Percentiles rank a stretch among this genome's conserved stretches.
Conservation (phyloP, 306 rosid genomes). For the Cucumis hystrix region DNA sequence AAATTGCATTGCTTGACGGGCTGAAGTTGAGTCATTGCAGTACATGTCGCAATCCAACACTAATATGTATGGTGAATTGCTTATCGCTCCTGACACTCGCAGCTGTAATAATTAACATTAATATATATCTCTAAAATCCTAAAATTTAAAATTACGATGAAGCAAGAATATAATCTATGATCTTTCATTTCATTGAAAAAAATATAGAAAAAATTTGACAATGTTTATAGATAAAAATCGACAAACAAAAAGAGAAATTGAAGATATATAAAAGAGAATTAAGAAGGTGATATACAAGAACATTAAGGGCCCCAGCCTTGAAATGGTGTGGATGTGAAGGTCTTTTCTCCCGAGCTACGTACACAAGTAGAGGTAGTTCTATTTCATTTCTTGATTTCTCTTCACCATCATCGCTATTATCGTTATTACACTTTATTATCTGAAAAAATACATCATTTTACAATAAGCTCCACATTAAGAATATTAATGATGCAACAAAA, state of each 20-base stretch:
- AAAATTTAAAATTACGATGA: too few species aligned
- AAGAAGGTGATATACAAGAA: constrained; percentile 25
- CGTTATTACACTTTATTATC: neutral
- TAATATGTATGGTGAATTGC: constrained; percentile 59
- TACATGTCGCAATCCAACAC: constrained; percentile 76
- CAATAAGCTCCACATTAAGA: neutral
- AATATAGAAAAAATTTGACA: too few species aligned
- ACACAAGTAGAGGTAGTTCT: constrained; percentile 39
- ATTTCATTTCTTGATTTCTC: neutral
- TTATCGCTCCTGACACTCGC: constrained; percentile 47
- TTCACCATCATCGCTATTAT: neutral
- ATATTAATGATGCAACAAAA: too few species aligned
- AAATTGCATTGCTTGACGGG: constrained; percentile 49
- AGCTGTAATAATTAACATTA: constrained; percentile 17
- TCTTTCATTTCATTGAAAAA: too few species aligned
- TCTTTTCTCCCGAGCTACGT: constrained; percentile 48
- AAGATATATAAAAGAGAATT: neutral
- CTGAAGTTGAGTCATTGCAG: constrained; percentile 55
- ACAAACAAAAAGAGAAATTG: neutral
- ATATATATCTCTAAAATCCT: too few species aligned
- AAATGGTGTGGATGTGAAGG: constrained; percentile 37
- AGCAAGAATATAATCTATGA: too few species aligned
- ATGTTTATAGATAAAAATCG: too few species aligned
- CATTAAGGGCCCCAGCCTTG: constrained; percentile 75
- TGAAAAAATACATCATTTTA: neutral